A percentile compares a stretch with the other conserved stretches of the same genome.
Evolutionary conservation across 768 basidiomycete species (phyloP).

Genomic region (Pholiota microspora): DNA sequence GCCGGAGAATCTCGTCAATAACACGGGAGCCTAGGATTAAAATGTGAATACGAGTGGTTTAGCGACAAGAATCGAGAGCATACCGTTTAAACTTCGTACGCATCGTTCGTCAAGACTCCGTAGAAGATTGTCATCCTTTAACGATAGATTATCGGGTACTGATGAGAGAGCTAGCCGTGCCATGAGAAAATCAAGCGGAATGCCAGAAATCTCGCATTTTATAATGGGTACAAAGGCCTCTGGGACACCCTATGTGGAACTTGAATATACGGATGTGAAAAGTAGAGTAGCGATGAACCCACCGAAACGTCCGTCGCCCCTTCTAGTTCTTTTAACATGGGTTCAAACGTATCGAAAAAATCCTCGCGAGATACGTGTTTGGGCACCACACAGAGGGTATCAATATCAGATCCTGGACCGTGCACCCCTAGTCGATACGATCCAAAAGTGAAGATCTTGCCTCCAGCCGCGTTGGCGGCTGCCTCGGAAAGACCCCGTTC

Average conservation of each 20-base stretch:
- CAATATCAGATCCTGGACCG: slow-evolving; percentile 94
- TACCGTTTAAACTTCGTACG: slow-evolving; percentile 91
- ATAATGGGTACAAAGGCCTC: slow-evolving; percentile 97
- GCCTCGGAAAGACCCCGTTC: slow-evolving; percentile 82
- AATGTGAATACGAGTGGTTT: slow-evolving; percentile 1
- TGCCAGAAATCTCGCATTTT: slow-evolving; percentile 86
- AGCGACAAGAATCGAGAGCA: slow-evolving; percentile 9
- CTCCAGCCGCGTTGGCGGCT: slow-evolving; percentile 87
- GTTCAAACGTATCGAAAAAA: slow-evolving; percentile 90
- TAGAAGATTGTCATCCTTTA: slow-evolving; percentile 88
- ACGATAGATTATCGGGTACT: slow-evolving; percentile 88
- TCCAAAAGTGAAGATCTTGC: slow-evolving; percentile 98
- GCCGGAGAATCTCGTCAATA: slow-evolving; percentile 90
- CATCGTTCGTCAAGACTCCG: slow-evolving; percentile 93
- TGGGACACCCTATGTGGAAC: slow-evolving; percentile 74
- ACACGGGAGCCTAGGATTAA: slow-evolving; percentile 77
- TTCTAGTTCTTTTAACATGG: slow-evolving; percentile 80
- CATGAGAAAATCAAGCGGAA: slow-evolving; percentile 93
- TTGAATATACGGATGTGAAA: not conserved
- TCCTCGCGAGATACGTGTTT: slow-evolving; percentile 95
- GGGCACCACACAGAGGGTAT: slow-evolving; percentile 97
- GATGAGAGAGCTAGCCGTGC: slow-evolving; percentile 82
- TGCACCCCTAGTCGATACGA: slow-evolving; percentile 98
- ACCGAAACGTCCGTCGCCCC: slow-evolving; percentile 90
- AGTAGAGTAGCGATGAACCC: slow-evolving; percentile 29